phyloP scores from a whole-genome alignment of 495 filamentous ascomycete species.

The Aspergillus avenaceus region DNA sequence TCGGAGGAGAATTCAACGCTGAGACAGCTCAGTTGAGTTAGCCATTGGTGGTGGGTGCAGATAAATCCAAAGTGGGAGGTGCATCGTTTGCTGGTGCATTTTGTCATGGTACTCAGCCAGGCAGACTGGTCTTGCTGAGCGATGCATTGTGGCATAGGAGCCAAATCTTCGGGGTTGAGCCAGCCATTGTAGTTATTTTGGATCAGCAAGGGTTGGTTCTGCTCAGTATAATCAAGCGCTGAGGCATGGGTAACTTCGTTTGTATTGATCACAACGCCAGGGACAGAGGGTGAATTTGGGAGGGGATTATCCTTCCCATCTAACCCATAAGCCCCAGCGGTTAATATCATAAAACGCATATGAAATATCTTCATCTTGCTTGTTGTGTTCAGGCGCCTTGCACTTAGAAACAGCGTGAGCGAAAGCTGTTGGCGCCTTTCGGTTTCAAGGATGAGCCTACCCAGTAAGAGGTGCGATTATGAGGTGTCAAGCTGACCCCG shows the following conservation, averaged over 20 bases:
- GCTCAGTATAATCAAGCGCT: too few relatives aligned
- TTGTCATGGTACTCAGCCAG: slow-evolving; percentile 10
- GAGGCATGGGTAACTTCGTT: too few relatives aligned
- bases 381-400: neutral
- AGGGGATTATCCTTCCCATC: neutral
- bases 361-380: slow-evolving; percentile 3
- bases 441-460: too few relatives aligned
- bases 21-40: slow-evolving; percentile 14
- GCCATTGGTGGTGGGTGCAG: slow-evolving; percentile 17
- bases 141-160: slow-evolving; percentile 12
- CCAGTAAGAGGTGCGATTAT: too few relatives aligned
- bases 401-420: neutral
- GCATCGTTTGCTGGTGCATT: slow-evolving; percentile 11
- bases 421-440: too few relatives aligned
- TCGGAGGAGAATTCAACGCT: slow-evolving; percentile 7
- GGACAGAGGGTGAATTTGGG: neutral
- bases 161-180: slow-evolving; percentile 11
- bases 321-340: neutral
- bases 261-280: too few relatives aligned
- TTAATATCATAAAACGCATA: neutral
- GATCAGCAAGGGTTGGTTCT: slow-evolving; percentile 4
- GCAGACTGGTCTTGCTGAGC: slow-evolving; percentile 10
- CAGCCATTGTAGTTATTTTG: slow-evolving; percentile 10
- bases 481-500: too few relatives aligned
- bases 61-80: slow-evolving; percentile 10